These are phyloP conservation scores for Microcos paniculata DNA, from an alignment of 345 rosid genomes.

Conservation along the genomic window DNA sequence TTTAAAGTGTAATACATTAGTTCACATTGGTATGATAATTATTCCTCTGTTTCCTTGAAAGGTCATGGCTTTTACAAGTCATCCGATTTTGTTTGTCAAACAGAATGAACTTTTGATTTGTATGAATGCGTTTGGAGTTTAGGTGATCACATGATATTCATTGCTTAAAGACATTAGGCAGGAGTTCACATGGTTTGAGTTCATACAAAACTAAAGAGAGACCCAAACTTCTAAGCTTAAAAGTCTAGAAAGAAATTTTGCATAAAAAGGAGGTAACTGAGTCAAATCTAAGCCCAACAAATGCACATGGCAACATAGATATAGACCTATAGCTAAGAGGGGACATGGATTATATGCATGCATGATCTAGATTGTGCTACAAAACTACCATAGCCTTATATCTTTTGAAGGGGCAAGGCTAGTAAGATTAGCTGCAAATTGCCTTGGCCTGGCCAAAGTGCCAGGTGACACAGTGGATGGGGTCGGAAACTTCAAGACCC, in stretches of 20 bases:
- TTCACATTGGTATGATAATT: background rate
- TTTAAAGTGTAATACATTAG: background rate
- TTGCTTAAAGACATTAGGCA: background rate
- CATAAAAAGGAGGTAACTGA: background rate
- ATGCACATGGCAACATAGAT: slow-evolving; percentile 8
- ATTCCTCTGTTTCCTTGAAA: background rate
- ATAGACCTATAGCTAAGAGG: background rate
- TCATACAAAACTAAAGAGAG: background rate
- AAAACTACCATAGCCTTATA: background rate
- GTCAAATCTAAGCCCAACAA: background rate
- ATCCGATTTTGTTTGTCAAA: background rate
- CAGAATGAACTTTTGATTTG: background rate
- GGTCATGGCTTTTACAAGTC: background rate
- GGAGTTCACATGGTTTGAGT: background rate
- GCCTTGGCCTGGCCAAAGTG: background rate
- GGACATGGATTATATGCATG: background rate
- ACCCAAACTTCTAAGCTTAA: background rate
- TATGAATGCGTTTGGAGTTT: background rate
- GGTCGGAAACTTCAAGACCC: slow-evolving; percentile 2
- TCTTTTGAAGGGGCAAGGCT: background rate
- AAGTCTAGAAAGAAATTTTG: background rate
- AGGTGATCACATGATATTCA: background rate
- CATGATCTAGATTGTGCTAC: background rate
- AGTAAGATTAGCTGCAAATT: slow-evolving; percentile 4
- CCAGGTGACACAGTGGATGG: background rate